phyloP scores from a whole-genome alignment of 352 stramenopile species.

The Phytophthora idaei region DNA sequence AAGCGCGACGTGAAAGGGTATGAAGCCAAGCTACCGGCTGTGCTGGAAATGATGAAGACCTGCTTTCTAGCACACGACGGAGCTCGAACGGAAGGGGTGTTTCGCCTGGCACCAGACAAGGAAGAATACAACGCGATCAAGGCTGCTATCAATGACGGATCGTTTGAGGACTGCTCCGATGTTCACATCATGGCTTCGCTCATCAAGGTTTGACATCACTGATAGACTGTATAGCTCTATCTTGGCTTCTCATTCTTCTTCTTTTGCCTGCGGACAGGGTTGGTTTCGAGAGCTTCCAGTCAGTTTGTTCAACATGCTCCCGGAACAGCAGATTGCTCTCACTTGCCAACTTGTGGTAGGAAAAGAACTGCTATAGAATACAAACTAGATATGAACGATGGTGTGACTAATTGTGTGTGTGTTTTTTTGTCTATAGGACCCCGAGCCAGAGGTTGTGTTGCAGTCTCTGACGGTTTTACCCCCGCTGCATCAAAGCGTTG shows the following conservation, averaged over 20 bases:
- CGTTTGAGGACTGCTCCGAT: slow-evolving; percentile 62
- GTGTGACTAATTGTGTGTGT: too few relatives aligned
- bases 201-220: slow-evolving; percentile 65
- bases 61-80: slow-evolving; percentile 59
- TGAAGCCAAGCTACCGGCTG: slow-evolving; percentile 65
- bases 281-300: slow-evolving; percentile 85
- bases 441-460: slow-evolving; percentile 35
- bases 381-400: background rate
- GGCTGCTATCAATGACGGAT: slow-evolving; percentile 69
- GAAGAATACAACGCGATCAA: slow-evolving; percentile 61
- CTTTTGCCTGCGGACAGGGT: slow-evolving; percentile 33
- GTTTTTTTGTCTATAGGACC: slow-evolving; percentile 34
- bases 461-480: slow-evolving; percentile 44
- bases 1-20: slow-evolving; percentile 69
- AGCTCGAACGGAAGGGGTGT: slow-evolving; percentile 66
- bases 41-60: slow-evolving; percentile 80
- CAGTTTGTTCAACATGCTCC: slow-evolving; percentile 72
- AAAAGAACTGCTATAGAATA: background rate
- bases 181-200: slow-evolving; percentile 83
- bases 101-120: slow-evolving; percentile 77
- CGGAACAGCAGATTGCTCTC: slow-evolving; percentile 63
- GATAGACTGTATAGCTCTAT: background rate
- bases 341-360: slow-evolving; percentile 53
- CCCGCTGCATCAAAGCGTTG: slow-evolving; percentile 42
- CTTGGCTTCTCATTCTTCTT: slow-evolving; percentile 7